Base-by-base conservation (phyloP, 331 rosid genomes). In the Acacia pycnantha region DNA sequence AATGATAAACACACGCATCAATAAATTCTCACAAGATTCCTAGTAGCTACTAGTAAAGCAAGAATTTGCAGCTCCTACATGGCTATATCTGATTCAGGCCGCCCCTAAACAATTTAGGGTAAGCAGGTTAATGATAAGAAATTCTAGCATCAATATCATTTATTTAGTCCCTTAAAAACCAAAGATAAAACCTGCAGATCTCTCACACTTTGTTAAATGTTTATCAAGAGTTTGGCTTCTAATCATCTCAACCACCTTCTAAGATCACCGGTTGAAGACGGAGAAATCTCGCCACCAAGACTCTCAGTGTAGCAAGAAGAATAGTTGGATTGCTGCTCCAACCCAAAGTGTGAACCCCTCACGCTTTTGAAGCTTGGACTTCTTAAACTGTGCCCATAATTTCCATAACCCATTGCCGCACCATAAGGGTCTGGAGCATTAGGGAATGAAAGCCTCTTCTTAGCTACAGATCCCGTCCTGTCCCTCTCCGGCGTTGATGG, bases 321-420 rank as follows among this genome's bases (percentile, higher is more conserved):
- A 85, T 89, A 95, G 69, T 92, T 95, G 14, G 99, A 95, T 27
- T 91, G 93, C 41, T 90, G 98, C 86, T 95, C 98, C 82, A 92
- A 35, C 65, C 96, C 97, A 43, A 85, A 88, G 65, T 88, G 91
- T 31, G 91, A 79, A 56, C 80, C 92, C 78, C 74, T 81, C 44
- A 93, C 94, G 82, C 99, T 95, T 87, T 93, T 95, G 79, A 95
- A 93, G 86, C 99, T 93, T 53, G 99, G 99, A 84, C 97, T 93
- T 85, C 92, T 92, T 70, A 95, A 87, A 83, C 81, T 92, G 78
- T 90, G 91, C 22, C 88, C 93, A 78, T 90, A 88, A 59, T 85
- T 85, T 79, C 93, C 98, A 83, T 88, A 88, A 29, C 88, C 83
- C 67, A 47, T 83, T 70, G 85, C 93, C n/a, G 78, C 79, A 77